Evolutionary conservation across 352 stramenopile genomes (phyloP), one percentile per base, ranked within the genome.

Genomic region (Achlya hypogyna): DNA sequence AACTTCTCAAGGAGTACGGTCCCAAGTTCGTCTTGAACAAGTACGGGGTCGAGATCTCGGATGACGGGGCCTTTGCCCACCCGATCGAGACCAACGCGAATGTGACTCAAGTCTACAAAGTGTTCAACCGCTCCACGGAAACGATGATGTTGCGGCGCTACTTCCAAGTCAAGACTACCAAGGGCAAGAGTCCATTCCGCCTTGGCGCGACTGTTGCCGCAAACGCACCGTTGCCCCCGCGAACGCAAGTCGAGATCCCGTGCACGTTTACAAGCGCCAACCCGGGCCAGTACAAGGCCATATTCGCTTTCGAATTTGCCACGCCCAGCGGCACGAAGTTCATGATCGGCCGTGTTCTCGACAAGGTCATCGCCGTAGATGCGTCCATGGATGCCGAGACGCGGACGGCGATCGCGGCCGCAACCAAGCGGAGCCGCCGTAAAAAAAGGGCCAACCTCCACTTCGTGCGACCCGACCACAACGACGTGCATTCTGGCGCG

Each of bases 271-370:
- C 14, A 20, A n/a, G 28, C 4, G 51, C 10, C 20, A 18, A 23
- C 12, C 42, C 54, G 23, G 54, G 54, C 3, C 54, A 29, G 29
- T 63, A 49, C 54, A 49, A 63, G 27, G 25, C 18, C 18, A 42
- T 63, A 12, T 12, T 63, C 25, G 54, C 54, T 22, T 63, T 63
- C 23, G 54, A 63, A 27, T 63, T 63, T 63, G n/a, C 12, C 20
- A 49, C 54, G 4, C n/a, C 20, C 5, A 23, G 14, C 1, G 18
- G 31, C 12, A 49, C 35, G 20, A 9, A 35, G 20, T 51, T 63
- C 51, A 18, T 49, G 6, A 63, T 63, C 34, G 54, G 54, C 29
- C 54, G 54, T 4, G 42, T 63, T 10, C 6, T 63, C 22, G 54
- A 63, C 14, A 23, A 27, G n/a, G 54, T 63, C n/a, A 29, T 51